Evolutionary conservation across 768 basidiomycete species (phyloP).

Genomic region (Neoboletus brunneissimus): DNA sequence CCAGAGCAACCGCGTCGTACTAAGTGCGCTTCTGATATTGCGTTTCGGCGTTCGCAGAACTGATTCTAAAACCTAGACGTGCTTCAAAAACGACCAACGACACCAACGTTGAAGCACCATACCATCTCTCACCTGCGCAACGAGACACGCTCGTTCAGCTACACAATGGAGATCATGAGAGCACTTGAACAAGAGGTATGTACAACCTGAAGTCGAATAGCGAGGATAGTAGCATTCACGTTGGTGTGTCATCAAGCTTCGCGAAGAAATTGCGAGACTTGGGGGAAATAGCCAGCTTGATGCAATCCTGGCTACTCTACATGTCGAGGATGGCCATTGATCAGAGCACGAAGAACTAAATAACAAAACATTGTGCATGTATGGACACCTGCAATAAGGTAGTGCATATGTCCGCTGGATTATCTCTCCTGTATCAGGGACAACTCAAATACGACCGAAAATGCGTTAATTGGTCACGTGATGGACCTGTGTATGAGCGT

Average conservation of each 20-base stretch:
- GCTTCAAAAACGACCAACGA: constrained; percentile 85
- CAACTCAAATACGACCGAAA: not conserved
- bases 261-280: constrained; percentile 63
- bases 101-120: constrained; percentile 78
- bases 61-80: constrained; percentile 54
- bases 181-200: constrained; percentile 58
- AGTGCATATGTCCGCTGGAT: not conserved
- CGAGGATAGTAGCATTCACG: not conserved
- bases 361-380: too few species aligned
- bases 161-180: constrained; percentile 69
- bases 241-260: constrained; percentile 32
- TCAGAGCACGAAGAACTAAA: not conserved
- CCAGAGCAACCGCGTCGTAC: constrained; percentile 69
- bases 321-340: constrained; percentile 32
- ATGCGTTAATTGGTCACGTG: not conserved
- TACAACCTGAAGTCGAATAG: not conserved
- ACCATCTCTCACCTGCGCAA: constrained; percentile 75
- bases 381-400: not conserved
- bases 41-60: not conserved
- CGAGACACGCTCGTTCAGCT: constrained; percentile 80
- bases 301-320: constrained; percentile 52
- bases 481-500: constrained; percentile 23
- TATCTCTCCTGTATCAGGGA: not conserved
- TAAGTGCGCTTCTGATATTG: constrained; percentile 56
- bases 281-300: constrained; percentile 75